Evolutionary conservation across 2,329 filamentous ascomycete genomes (phyloP).

Genomic region (Rhytidhysteron rufulum): DNA sequence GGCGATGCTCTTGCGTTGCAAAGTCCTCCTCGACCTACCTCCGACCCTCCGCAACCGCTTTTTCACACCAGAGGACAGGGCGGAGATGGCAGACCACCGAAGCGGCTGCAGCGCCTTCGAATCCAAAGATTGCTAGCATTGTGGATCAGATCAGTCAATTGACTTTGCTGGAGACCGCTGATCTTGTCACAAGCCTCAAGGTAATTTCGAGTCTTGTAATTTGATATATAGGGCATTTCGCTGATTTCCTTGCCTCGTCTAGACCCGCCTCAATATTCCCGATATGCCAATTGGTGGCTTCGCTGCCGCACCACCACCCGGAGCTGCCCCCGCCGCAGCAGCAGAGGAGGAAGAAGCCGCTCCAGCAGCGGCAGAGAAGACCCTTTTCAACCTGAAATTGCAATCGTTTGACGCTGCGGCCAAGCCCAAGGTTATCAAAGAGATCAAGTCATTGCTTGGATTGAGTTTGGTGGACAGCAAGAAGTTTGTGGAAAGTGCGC

Average conservation of each 20-base stretch:
- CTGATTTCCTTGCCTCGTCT: slow-evolving; percentile 10
- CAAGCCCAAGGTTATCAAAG: slow-evolving; percentile 99
- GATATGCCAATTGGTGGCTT: slow-evolving; percentile 95
- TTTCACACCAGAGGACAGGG: slow-evolving; percentile 39
- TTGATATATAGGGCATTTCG: not conserved
- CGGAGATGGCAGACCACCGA: slow-evolving; percentile 89
- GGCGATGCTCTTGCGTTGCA: slow-evolving; percentile 41
- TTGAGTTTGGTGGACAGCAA: slow-evolving; percentile 98
- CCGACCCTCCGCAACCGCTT: slow-evolving; percentile 28
- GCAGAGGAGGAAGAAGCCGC: slow-evolving; percentile 81
- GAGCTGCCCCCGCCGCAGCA: slow-evolving; percentile 57
- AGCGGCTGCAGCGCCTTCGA: slow-evolving; percentile 57
- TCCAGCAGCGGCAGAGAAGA: slow-evolving; percentile 87
- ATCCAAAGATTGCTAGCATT: slow-evolving; percentile 90
- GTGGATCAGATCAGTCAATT: slow-evolving; percentile 99
- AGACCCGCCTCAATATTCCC: slow-evolving; percentile 95
- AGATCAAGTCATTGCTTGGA: slow-evolving; percentile 94
- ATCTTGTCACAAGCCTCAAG: slow-evolving; percentile 92
- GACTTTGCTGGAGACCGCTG: slow-evolving; percentile 94
- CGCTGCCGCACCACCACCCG: slow-evolving; percentile 62
- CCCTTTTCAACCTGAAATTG: slow-evolving; percentile 94
- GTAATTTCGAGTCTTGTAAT: slow-evolving; percentile 46
- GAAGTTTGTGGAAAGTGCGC: slow-evolving; percentile 98
- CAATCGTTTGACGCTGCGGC: slow-evolving; percentile 79
- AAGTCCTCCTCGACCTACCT: slow-evolving; percentile 17